Evolutionary conservation across 345 rosid species (phyloP).

Genomic region (Tarenaya hassleriana): DNA sequence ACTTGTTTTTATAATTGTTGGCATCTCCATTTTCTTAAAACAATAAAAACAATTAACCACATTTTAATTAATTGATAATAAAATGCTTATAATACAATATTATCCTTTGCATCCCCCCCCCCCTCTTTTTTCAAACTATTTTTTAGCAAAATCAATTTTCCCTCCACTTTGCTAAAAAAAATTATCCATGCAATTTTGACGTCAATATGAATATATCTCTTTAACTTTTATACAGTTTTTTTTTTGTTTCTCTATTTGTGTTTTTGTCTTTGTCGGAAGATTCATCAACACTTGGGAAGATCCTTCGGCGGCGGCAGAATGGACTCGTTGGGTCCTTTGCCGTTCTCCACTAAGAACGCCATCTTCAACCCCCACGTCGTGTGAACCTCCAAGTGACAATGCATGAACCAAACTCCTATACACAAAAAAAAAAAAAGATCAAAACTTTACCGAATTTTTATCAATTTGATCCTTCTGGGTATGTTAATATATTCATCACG

Average conservation of each 20-base stretch:
- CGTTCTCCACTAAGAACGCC: conserved; percentile 95
- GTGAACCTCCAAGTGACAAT: conserved; percentile 94
- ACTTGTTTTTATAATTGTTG: too few relatives aligned
- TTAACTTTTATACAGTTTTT: conserved; percentile 4
- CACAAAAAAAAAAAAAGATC: conserved; percentile 4
- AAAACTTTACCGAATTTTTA: not conserved
- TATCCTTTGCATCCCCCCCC: conserved; percentile 4
- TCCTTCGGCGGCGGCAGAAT: conserved; percentile 88
- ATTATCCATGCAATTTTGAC: conserved; percentile 16
- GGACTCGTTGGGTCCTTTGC: conserved; percentile 78
- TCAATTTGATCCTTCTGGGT: not conserved
- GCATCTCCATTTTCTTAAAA: too few relatives aligned
- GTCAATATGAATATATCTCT: too few relatives aligned
- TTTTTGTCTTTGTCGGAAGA: conserved; percentile 23
- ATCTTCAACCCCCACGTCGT: conserved; percentile 98
- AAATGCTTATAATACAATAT: conserved; percentile 8
- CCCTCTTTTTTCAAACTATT: conserved; percentile 19
- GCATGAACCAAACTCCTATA: conserved; percentile 95
- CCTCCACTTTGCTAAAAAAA: conserved; percentile 16
- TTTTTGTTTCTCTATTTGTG: too few relatives aligned
- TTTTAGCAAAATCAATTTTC: conserved; percentile 16
- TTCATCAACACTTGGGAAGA: conserved; percentile 66
- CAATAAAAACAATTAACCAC: too few relatives aligned
- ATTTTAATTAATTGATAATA: conserved; percentile 8
- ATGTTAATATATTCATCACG: too few relatives aligned